Evolutionary conservation across 176 grass and related monocot genomes (phyloP), one percentile per base, ranked within the genome.

Genomic region (Thinopyrum elongatum): DNA sequence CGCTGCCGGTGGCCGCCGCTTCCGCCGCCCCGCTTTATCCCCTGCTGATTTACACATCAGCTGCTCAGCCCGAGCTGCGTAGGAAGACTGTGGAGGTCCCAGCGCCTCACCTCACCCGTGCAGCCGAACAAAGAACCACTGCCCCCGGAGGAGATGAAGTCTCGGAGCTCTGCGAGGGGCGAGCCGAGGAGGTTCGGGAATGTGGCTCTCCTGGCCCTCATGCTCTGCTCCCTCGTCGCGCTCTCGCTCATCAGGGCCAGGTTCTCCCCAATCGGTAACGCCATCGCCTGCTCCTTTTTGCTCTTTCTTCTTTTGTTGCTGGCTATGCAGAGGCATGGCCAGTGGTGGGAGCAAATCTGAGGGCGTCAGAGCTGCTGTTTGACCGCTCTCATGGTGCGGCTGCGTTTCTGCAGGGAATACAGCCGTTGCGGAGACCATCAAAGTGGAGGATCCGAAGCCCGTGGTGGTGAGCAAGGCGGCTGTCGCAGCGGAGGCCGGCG

Each of bases 181-280:
- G 87, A 88, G 79, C 83, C 67, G 7, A 66, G 90, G 83, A 80
- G 84, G 74, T 58, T 89, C 1, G 79, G 93, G 34, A 95, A 95
- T 86, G 86, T 46, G 59, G 49, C 81, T 19, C 77, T 95, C 69
- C 72, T 92, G 17, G 88, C 68, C 12, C 69, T 89, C 79, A 88
- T 92, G 90, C 85, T 92, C 74, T 86, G 86, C 78, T 90, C 87
- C 55, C 69, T 94, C 57, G 80, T 87, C 69, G 65, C 88, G 74
- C 90, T 95, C 75, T 86, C 93, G 28, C 64, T 95, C 82, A 73
- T 95, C 85, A 65, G 90, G 82, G 82, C 88, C 6, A 81, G 85
- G 33, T 92, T 87, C 77, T 83, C 73, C 74, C 88, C 90, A 5
- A 83, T 82, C 55, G 79, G 87, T 81, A 84, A 63, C 53, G 53